A percentile compares a stretch with the other conserved stretches of the same genome.
Conservation (phyloP, 176 grass and related monocot genomes). For the Rhynchospora tenuis region DNA sequence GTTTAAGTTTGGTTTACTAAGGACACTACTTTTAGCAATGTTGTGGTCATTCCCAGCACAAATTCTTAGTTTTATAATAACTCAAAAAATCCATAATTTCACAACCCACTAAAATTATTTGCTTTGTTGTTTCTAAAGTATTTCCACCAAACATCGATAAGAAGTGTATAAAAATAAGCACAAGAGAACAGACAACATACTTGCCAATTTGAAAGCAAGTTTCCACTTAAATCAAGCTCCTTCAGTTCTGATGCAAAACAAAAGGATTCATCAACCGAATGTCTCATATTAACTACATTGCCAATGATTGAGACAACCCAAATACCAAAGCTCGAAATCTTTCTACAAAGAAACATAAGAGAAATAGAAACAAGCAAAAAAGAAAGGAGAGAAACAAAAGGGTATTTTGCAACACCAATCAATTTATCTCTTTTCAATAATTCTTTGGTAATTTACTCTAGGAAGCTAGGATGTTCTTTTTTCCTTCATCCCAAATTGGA, state of each 20-base stretch:
- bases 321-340: not conserved
- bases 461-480: not conserved
- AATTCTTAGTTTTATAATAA: not conserved
- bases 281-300: not conserved
- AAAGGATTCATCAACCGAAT: not conserved
- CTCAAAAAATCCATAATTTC: not conserved
- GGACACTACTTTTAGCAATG: not conserved
- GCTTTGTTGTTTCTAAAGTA: not conserved
- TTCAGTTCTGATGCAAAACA: slow-evolving; percentile 64
- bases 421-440: not conserved
- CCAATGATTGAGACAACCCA: not conserved
- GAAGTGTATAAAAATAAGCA: not conserved
- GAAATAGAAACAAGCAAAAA: not conserved
- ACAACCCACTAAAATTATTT: not conserved
- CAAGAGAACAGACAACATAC: slow-evolving; percentile 30
- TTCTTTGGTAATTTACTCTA: not conserved
- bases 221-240: slow-evolving; percentile 92
- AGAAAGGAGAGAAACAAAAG: not conserved
- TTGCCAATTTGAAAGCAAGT: slow-evolving; percentile 78
- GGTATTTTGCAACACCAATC: not conserved
- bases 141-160: not conserved
- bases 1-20: not conserved
- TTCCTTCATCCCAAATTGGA: not conserved
- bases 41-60: too few species aligned
- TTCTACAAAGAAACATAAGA: not conserved